Evolutionary conservation across 2,329 filamentous ascomycete species (phyloP).

Genomic region (Furcasterigmium sp.): DNA sequence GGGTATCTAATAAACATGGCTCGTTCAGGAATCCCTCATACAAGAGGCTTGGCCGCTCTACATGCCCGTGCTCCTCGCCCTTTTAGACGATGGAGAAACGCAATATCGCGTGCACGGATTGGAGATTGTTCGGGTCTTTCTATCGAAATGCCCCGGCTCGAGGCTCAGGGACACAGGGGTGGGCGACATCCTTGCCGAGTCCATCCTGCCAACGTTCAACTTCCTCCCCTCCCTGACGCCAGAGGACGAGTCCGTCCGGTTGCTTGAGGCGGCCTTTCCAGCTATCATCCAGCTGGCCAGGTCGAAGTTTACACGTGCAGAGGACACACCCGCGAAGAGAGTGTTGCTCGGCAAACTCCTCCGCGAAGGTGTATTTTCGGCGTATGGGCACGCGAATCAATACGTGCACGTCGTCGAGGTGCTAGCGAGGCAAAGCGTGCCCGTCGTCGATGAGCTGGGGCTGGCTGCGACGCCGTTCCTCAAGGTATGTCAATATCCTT

Average conservation of each 20-base stretch:
- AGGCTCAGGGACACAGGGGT: slow-evolving; percentile 61
- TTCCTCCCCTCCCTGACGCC: slow-evolving; percentile 74
- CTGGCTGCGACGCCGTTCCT: slow-evolving; percentile 63
- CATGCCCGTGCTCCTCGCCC: slow-evolving; percentile 62
- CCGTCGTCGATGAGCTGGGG: slow-evolving; percentile 51
- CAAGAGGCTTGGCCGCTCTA: slow-evolving; percentile 61
- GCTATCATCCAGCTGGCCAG: slow-evolving; percentile 56
- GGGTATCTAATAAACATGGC: slow-evolving; percentile 7
- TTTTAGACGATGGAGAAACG: slow-evolving; percentile 59
- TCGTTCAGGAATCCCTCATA: slow-evolving; percentile 33
- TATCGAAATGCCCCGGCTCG: slow-evolving; percentile 44
- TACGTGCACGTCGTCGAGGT: slow-evolving; percentile 51
- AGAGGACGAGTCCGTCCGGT: slow-evolving; percentile 58
- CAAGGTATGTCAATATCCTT: slow-evolving; percentile 39
- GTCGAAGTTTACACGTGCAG: slow-evolving; percentile 23
- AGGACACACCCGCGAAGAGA: slow-evolving; percentile 20
- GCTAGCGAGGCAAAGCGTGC: slow-evolving; percentile 44
- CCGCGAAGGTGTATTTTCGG: slow-evolving; percentile 49
- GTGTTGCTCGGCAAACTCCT: slow-evolving; percentile 48
- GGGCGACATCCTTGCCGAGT: slow-evolving; percentile 61
- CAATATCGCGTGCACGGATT: slow-evolving; percentile 52
- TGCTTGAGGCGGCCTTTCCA: slow-evolving; percentile 63
- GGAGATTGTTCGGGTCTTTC: slow-evolving; percentile 45
- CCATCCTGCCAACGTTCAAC: slow-evolving; percentile 66
- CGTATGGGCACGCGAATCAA: slow-evolving; percentile 53